Conservation (phyloP, 2,329 filamentous ascomycete species). For the Hortaea werneckii region DNA sequence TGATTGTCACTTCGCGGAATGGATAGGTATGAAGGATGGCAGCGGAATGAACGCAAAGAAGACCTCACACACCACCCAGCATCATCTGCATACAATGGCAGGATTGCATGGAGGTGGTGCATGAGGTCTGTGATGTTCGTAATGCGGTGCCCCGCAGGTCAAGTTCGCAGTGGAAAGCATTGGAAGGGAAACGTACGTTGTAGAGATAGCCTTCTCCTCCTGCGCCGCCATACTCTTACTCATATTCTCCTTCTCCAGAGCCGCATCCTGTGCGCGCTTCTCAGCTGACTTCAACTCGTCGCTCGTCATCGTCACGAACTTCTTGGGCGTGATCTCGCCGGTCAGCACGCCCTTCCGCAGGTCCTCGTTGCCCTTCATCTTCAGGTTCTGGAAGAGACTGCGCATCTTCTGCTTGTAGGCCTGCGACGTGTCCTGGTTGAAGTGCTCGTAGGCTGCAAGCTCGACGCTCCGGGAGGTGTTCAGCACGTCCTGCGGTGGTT, state of each 20-base stretch:
- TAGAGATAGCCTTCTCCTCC: conserved; percentile 70
- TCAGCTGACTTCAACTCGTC: conserved; percentile 86
- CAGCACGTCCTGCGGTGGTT: conserved; percentile 56
- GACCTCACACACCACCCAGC: conserved; percentile 15
- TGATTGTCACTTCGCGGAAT: conserved; percentile 2
- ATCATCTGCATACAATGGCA: not conserved
- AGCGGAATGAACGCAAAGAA: conserved; percentile 18
- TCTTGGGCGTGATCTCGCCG: conserved; percentile 59
- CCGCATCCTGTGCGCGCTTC: conserved; percentile 63
- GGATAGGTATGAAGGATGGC: not conserved
- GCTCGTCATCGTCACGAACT: conserved; percentile 76
- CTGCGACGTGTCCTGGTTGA: conserved; percentile 57
- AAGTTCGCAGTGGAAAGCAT: too few relatives aligned
- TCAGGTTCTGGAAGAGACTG: conserved; percentile 88
- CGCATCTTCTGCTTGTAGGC: conserved; percentile 83
- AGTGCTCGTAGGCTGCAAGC: conserved; percentile 58
- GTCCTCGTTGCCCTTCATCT: conserved; percentile 75
- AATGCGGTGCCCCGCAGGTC: not conserved
- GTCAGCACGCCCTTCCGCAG: conserved; percentile 66
- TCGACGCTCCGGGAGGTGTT: conserved; percentile 61
- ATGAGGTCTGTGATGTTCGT: conserved; percentile 13
- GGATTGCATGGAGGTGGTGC: conserved; percentile 3
- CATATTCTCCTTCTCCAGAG: conserved; percentile 86
- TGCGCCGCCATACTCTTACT: conserved; percentile 91
- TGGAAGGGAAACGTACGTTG: conserved; percentile 18